phyloP scores from a whole-genome alignment of 1,284 basidiomycete species.

The Leccinum fallax region DNA sequence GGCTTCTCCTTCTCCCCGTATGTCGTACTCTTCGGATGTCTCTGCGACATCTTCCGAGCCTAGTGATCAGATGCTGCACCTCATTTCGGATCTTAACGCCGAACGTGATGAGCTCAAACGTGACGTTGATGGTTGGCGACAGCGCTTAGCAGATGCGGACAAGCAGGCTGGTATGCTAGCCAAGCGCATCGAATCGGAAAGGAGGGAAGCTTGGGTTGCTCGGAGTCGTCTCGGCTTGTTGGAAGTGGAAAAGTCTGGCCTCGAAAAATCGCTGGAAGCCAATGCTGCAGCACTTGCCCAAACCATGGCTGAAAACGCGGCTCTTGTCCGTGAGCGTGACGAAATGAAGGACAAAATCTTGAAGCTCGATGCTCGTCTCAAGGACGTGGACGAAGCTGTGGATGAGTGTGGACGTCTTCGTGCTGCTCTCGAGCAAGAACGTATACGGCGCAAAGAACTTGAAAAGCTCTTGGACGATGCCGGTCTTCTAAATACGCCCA shows the following conservation, averaged over 20 bases:
- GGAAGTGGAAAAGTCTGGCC: constrained; percentile 61
- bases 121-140: constrained; percentile 77
- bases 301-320: constrained; percentile 36
- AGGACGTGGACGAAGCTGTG: constrained; percentile 33
- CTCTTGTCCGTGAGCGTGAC: constrained; percentile 36
- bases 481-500: constrained; percentile 34
- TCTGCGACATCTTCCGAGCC: constrained; percentile 49
- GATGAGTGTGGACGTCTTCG: constrained; percentile 39
- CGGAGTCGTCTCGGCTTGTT: constrained; percentile 63
- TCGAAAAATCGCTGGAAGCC: constrained; percentile 50
- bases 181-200: constrained; percentile 67
- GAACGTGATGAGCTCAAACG: constrained; percentile 79
- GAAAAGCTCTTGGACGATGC: constrained; percentile 48
- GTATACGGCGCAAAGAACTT: constrained; percentile 39
- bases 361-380: constrained; percentile 36
- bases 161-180: constrained; percentile 58
- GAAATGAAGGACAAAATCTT: constrained; percentile 38
- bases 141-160: constrained; percentile 67
- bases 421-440: constrained; percentile 41
- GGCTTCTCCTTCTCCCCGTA: constrained; percentile 52
- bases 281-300: constrained; percentile 40
- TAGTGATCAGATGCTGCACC: constrained; percentile 71
- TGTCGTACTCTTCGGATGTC: constrained; percentile 53
- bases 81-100: constrained; percentile 73
- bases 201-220: constrained; percentile 75